These are phyloP conservation scores for Phytomonas sp. DNA, from an alignment of 208 protist species.

Conservation along the genomic window DNA sequence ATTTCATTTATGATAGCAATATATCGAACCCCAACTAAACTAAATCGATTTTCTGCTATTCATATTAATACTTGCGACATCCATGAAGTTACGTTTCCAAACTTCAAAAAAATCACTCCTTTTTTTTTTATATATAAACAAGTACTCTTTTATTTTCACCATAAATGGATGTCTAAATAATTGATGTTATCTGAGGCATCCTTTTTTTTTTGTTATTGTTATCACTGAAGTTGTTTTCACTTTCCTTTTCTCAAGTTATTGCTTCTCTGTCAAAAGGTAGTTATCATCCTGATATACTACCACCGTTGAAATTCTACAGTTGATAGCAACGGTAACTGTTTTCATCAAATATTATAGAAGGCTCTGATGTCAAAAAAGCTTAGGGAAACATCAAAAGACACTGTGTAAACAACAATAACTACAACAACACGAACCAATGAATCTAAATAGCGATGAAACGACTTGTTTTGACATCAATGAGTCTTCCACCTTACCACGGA, in stretches of 20 bases:
- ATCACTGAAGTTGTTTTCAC: not conserved
- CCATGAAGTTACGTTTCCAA: too few species aligned
- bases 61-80: too few species aligned
- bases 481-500: too few species aligned
- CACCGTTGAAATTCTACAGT: constrained; percentile 9
- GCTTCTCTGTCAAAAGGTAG: not conserved
- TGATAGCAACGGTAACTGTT: too few species aligned
- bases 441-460: not conserved
- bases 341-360: too few species aligned
- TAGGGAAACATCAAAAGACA: constrained; percentile 8
- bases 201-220: not conserved
- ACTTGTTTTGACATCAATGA: too few species aligned
- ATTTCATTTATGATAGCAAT: too few species aligned
- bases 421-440: constrained; percentile 7
- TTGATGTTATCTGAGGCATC: not conserved
- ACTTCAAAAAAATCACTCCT: not conserved
- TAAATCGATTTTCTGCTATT: too few species aligned
- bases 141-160: constrained; percentile 2
- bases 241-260: not conserved
- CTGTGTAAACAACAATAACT: constrained; percentile 4
- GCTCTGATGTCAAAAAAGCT: not conserved
- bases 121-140: constrained; percentile 17
- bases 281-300: not conserved
- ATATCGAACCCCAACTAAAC: too few species aligned
- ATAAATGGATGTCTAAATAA: not conserved